Evolutionary conservation across 495 filamentous ascomycete species (phyloP).

Genomic region (Extremus antarcticus): DNA sequence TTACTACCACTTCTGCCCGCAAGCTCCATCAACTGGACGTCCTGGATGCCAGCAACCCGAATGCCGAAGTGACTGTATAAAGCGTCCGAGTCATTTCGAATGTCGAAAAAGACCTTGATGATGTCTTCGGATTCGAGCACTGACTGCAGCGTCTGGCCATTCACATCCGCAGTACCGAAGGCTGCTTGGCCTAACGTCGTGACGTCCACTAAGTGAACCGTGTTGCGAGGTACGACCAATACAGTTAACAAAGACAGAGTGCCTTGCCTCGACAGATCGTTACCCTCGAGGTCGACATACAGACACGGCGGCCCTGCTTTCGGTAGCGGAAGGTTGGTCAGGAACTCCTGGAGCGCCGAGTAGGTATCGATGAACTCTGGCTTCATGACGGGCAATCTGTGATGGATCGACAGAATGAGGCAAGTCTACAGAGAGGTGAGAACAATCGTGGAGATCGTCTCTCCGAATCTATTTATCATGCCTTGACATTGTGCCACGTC

Average conservation of each 20-base stretch:
- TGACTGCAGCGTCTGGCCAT: constrained; percentile 34
- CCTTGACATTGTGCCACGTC: background rate
- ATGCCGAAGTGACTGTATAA: constrained; percentile 37
- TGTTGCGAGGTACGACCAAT: constrained; percentile 18
- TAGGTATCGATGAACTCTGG: background rate
- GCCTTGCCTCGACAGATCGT: constrained; percentile 38
- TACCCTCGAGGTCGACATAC: constrained; percentile 46
- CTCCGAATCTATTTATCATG: background rate
- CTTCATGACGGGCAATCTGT: background rate
- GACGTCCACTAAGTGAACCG: constrained; percentile 38
- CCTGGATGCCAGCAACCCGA: constrained; percentile 32
- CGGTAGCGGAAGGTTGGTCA: background rate
- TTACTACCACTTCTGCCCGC: constrained; percentile 26
- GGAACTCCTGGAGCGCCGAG: background rate
- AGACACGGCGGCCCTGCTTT: background rate
- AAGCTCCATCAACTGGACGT: constrained; percentile 48
- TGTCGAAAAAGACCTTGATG: constrained; percentile 45
- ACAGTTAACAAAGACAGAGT: constrained; percentile 42
- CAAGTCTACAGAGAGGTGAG: background rate
- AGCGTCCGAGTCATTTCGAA: constrained; percentile 48
- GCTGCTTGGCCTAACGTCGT: constrained; percentile 33
- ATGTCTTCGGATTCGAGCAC: constrained; percentile 40
- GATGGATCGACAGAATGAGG: too few relatives aligned
- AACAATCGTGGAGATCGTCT: too few relatives aligned
- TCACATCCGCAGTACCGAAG: constrained; percentile 31